Base-by-base conservation (phyloP, 345 rosid genomes). In the Corymbia maculata region DNA sequence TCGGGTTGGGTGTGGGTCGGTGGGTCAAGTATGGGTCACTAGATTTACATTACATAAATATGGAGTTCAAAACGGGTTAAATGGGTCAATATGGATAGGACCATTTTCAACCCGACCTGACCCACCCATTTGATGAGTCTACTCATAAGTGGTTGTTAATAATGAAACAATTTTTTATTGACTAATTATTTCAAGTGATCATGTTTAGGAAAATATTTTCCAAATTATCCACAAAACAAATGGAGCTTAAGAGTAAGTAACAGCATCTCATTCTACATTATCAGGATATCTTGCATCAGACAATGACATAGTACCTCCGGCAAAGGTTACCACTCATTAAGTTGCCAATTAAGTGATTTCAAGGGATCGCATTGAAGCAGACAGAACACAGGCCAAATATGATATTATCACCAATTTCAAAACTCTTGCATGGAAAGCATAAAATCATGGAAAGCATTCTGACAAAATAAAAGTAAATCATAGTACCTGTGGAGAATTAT, bases 401-500 rank as follows among this genome's bases (percentile, higher is more conserved):
- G 86, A 75, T 42, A 42, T 19, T 42, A 75, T 75, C 82, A 86
- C 49, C 49, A 42, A 52, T 16, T 52, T 52, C 26, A 75, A 36
- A 75, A 75, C 47, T 75, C 49, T 75, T 42, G 49, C 49, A 75
- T 42, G 49, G 49, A 30, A 85, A 66, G 53, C n/a, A 10, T 47
- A 24, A 61, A 50, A 42, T 57, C 13, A 59, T 52, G 8, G 13
- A 50, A 88, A 70, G 51, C 66, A 70, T 66, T 26, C 36, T 66
- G 50, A 86, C 21, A 12, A 13, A 8, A 6, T 10, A 36, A 75
- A 6, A 13, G 45, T 26, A 32, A n/a, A 57, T 80, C 79, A 87
- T 30, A 52, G 42, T 95, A 98, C 99, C 99, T 98, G 99, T 5
- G 99, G 99, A 88, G 99, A 98, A 92, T 98, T 98, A 89, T 98